Conservation (phyloP, 768 basidiomycete genomes). For the Filobasidium floriforme region DNA sequence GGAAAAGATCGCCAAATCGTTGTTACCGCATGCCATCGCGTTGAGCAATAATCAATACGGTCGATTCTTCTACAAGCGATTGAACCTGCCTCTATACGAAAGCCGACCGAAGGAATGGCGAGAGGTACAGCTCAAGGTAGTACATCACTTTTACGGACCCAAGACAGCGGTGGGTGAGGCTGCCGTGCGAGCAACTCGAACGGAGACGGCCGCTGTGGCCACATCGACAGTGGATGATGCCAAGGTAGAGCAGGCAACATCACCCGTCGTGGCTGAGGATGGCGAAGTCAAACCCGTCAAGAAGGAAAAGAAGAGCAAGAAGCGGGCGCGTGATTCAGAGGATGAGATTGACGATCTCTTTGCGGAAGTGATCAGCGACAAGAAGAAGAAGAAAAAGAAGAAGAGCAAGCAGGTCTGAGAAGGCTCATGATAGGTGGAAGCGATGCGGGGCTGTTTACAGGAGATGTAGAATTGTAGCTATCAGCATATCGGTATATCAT, state of each 20-base stretch:
- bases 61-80: constrained; percentile 71
- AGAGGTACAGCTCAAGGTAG: constrained; percentile 53
- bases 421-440: background rate
- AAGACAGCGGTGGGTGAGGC: constrained; percentile 11
- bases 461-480: background rate
- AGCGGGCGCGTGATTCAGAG: constrained; percentile 50
- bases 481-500: background rate
- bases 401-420: constrained; percentile 3
- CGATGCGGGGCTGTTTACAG: background rate
- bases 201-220: constrained; percentile 10
- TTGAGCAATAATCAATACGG: constrained; percentile 75
- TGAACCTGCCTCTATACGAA: constrained; percentile 69
- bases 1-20: constrained; percentile 85
- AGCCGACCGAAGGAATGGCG: constrained; percentile 81
- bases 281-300: constrained; percentile 46
- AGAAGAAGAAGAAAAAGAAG: constrained; percentile 28
- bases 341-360: constrained; percentile 63
- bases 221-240: constrained; percentile 24
- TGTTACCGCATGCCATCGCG: constrained; percentile 62
- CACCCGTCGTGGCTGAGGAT: constrained; percentile 23
- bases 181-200: constrained; percentile 9
- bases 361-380: constrained; percentile 40
- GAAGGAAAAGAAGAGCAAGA: constrained; percentile 46
- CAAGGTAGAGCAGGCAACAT: constrained; percentile 1
- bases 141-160: constrained; percentile 35